A percentile compares a stretch with the other conserved stretches of the same genome.
Evolutionary conservation across 2,329 filamentous ascomycete genomes (phyloP).

Genomic region (Fusarium mundagurra): DNA sequence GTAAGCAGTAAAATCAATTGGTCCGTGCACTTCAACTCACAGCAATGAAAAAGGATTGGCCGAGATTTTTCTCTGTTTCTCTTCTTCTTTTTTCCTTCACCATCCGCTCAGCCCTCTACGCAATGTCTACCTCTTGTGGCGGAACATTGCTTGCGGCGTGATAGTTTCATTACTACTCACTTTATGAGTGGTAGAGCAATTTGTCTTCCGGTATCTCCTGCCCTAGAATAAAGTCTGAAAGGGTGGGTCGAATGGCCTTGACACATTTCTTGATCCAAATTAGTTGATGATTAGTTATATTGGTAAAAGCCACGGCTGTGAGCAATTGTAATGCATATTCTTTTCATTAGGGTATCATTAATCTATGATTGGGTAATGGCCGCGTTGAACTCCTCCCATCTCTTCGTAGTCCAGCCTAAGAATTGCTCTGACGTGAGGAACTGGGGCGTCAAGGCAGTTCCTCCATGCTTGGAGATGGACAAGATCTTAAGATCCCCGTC

Average conservation of each 20-base stretch:
- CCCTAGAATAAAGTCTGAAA: constrained; percentile 81
- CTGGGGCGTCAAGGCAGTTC: constrained; percentile 72
- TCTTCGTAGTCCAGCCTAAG: constrained; percentile 46
- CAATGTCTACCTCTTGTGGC: constrained; percentile 43
- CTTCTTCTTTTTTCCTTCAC: constrained; percentile 36
- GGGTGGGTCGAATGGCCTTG: constrained; percentile 83
- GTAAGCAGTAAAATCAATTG: constrained; percentile 14
- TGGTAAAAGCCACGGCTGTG: neutral
- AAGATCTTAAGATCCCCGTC: constrained; percentile 67
- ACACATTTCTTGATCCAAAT: constrained; percentile 61
- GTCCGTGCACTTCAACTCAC: constrained; percentile 33
- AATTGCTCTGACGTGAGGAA: constrained; percentile 73
- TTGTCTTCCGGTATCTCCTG: constrained; percentile 85
- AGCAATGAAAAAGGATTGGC: constrained; percentile 19
- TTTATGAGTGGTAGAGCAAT: constrained; percentile 70
- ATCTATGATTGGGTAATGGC: constrained; percentile 47
- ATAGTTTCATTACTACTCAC: constrained; percentile 64
- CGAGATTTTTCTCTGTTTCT: constrained; percentile 43
- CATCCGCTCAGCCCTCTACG: constrained; percentile 46
- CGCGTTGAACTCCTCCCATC: constrained; percentile 50
- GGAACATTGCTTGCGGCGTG: constrained; percentile 43
- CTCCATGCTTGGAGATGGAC: constrained; percentile 85
- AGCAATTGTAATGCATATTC: neutral
- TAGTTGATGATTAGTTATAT: neutral
- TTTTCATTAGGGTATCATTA: constrained; percentile 41